A percentile compares a stretch with the other conserved stretches of the same genome.
phyloP scores from a whole-genome alignment of 2,329 filamentous ascomycete genomes.

The Trichoderma pleuroti region DNA sequence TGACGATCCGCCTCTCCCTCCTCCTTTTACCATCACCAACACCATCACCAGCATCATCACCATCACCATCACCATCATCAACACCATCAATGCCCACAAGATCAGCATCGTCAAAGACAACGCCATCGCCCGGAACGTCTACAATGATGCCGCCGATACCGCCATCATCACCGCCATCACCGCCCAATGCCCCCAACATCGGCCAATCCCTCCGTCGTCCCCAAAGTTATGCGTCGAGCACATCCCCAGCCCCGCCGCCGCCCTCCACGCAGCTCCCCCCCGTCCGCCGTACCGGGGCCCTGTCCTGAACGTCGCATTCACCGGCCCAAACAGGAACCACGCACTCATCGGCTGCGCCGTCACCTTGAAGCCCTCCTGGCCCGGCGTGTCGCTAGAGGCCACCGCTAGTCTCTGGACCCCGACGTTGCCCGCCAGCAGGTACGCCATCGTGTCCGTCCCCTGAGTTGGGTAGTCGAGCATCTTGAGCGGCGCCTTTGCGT shows the following conservation, averaged over 20 bases:
- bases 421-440: conserved; percentile 38
- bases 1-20: background rate
- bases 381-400: background rate
- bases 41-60: too few species aligned
- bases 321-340: conserved; percentile 41
- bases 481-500: conserved; percentile 39
- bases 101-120: background rate
- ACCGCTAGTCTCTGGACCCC: conserved; percentile 31
- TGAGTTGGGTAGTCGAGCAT: conserved; percentile 31
- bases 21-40: background rate
- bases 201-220: background rate
- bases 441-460: conserved; percentile 27
- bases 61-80: background rate
- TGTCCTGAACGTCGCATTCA: conserved; percentile 26
- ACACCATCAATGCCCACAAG: background rate
- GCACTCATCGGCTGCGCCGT: conserved; percentile 36
- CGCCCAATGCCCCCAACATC: too few species aligned
- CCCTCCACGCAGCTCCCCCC: conserved; percentile 8
- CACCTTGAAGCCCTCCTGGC: conserved; percentile 18
- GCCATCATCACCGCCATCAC: background rate
- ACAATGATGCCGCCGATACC: background rate
- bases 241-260: conserved; percentile 10
- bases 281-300: conserved; percentile 25
- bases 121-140: background rate
- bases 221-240: background rate